These are phyloP conservation scores for Clonostachys solani DNA, from an alignment of 2,329 filamentous ascomycete species.

Conservation along the genomic window DNA sequence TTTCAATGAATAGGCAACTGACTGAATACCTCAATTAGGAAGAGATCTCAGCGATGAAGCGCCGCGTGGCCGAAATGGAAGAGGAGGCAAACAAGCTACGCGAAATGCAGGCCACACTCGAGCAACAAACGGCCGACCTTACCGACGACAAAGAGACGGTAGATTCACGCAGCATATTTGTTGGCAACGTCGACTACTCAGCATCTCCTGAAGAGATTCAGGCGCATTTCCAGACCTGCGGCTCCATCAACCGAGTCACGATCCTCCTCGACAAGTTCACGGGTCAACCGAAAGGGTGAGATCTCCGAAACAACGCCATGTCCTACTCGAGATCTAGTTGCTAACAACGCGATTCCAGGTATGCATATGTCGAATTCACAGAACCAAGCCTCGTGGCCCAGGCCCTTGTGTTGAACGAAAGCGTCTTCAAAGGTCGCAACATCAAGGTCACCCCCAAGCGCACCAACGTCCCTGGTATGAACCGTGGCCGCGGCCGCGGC, in stretches of 20 bases:
- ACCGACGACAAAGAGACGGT: conserved; percentile 94
- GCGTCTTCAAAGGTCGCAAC: conserved; percentile 88
- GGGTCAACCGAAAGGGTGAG: conserved; percentile 97
- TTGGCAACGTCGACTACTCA: conserved; percentile 97
- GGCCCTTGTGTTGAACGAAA: conserved; percentile 93
- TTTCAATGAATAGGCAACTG: not conserved
- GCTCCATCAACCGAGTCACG: conserved; percentile 95
- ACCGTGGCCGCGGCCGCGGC: conserved; percentile 66
- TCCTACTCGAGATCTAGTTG: not conserved
- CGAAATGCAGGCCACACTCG: conserved; percentile 82
- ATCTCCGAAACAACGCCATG: conserved; percentile 2
- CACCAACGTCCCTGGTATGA: conserved; percentile 95
- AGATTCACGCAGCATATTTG: conserved; percentile 93
- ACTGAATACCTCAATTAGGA: conserved; percentile 38
- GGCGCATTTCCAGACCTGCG: conserved; percentile 95
- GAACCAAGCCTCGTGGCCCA: conserved; percentile 91
- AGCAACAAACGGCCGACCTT: conserved; percentile 78
- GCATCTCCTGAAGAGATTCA: conserved; percentile 95
- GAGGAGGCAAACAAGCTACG: conserved; percentile 81
- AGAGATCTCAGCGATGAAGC: conserved; percentile 86
- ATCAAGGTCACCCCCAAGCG: conserved; percentile 95
- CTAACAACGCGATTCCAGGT: conserved; percentile 47
- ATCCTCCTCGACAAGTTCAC: conserved; percentile 98
- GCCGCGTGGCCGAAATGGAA: conserved; percentile 84
- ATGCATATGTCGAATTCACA: conserved; percentile 97